Evolutionary conservation across 768 basidiomycete species (phyloP), one percentile per base, ranked within the genome.

Genomic region (Cystofilobasidium macerans): DNA sequence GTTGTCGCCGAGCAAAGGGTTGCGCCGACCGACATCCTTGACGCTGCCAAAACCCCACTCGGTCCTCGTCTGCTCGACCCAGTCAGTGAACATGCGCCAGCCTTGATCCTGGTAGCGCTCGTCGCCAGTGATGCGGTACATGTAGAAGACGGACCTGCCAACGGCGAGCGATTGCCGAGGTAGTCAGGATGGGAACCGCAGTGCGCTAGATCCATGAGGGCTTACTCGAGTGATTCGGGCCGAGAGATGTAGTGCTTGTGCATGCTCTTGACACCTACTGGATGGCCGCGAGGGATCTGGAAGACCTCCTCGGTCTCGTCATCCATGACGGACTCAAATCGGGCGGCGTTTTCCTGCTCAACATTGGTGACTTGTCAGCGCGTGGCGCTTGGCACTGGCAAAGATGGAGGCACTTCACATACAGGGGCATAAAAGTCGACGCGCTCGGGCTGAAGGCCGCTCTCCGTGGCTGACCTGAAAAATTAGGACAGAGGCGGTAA

Each of bases 21-120:
- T 16, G 6, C 13, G 11, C 38, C 22, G 14, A 9, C 16, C 30
- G 11, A 62, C 67, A 57, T 68, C 61, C 20, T n/a, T 16, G 18
- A 62, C 61, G 36, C 61, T 62, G 3, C 61, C 62, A 28, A 63
- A 67, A 8, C 48, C 65, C 30, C 42, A 36, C 2, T 36, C n/a
- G 26, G 65, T 57, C n/a, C 28, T 13, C 12, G 65, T 40, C 20
- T 30, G 24, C 3, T n/a, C 26, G 33, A 62, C 40, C 65, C 65
- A 67, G 20, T 43, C 38, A 28, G 30, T 57, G 36, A 67, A 67
- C 65, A 67, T 67, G 36, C 65, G 28, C 65, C 65, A 67, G 11
- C 65, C 65, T 47, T 67, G 65, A 14, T 61, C 59, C 67, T 68
- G 58, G n/a, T 68, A 68, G 47, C 62, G 30, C 43, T 45, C 45